Percentiles rank a stretch among this genome's conserved stretches.
These are phyloP conservation scores for Xylaria cubensis DNA, from an alignment of 495 filamentous ascomycete genomes.

Conservation along the genomic window DNA sequence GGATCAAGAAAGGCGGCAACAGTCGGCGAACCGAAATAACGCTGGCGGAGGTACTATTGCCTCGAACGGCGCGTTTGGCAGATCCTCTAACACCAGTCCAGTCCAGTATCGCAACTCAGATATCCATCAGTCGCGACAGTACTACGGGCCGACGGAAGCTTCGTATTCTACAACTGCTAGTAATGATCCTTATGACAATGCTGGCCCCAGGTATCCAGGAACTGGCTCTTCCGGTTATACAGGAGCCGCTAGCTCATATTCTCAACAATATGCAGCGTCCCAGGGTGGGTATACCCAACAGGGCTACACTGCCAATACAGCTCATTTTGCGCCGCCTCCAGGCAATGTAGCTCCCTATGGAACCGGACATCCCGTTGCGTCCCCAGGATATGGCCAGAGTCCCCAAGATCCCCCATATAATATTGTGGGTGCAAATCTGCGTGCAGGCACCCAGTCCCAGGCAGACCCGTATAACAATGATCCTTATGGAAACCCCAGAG, in stretches of 20 bases:
- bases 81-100: constrained; percentile 64
- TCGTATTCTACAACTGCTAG: constrained; percentile 33
- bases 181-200: constrained; percentile 40
- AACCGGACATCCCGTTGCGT: constrained; percentile 17
- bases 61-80: constrained; percentile 57
- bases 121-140: constrained; percentile 58
- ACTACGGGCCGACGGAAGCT: constrained; percentile 53
- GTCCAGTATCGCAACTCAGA: constrained; percentile 60
- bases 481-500: constrained; percentile 36
- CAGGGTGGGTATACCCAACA: constrained; percentile 43
- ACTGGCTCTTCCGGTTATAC: constrained; percentile 44
- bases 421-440: constrained; percentile 38
- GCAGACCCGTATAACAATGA: constrained; percentile 37
- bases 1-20: constrained; percentile 71
- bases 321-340: constrained; percentile 22
- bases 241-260: constrained; percentile 41
- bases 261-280: constrained; percentile 37
- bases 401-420: constrained; percentile 40
- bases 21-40: constrained; percentile 51
- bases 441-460: constrained; percentile 34
- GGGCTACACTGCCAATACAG: constrained; percentile 39
- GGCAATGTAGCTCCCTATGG: constrained; percentile 26
- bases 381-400: constrained; percentile 39
- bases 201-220: constrained; percentile 46
- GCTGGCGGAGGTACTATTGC: constrained; percentile 63